Percentiles rank a stretch among this genome's conserved stretches.
Conservation (phyloP, 352 stramenopile species). For the Pythium angustatum region DNA sequence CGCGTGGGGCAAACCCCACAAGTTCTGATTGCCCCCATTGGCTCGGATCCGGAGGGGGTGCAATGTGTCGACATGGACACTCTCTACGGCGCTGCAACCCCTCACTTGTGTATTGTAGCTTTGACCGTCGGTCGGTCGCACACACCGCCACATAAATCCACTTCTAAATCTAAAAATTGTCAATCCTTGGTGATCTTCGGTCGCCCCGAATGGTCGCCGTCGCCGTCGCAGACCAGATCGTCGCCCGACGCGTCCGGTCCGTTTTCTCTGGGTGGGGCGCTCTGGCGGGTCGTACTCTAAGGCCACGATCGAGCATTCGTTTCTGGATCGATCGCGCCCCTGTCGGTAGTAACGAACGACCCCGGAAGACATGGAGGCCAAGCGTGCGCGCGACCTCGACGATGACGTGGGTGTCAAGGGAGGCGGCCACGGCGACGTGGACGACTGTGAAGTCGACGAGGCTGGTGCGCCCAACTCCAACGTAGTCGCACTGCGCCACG, state of each 20-base stretch:
- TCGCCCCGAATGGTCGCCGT: constrained; percentile 10
- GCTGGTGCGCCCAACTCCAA: constrained; percentile 53
- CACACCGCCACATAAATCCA: background rate
- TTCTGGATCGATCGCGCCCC: too few relatives aligned
- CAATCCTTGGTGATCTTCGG: background rate
- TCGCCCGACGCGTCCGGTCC: background rate
- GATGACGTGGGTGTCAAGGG: constrained; percentile 21
- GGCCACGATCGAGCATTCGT: background rate
- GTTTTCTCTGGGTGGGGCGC: background rate
- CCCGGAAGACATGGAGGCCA: constrained; percentile 84
- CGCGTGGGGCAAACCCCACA: constrained; percentile 69
- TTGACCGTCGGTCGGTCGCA: too few relatives aligned
- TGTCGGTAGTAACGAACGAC: too few relatives aligned
- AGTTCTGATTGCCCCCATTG: constrained; percentile 38
- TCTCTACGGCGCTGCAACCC: too few relatives aligned
- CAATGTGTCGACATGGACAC: too few relatives aligned
- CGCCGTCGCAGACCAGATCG: background rate
- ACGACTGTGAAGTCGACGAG: constrained; percentile 47
- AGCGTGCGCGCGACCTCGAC: constrained; percentile 34
- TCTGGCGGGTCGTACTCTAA: constrained; percentile 4
- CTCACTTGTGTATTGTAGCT: too few relatives aligned
- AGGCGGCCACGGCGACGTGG: constrained; percentile 8
- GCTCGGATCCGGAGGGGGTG: background rate
- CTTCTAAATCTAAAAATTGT: constrained; percentile 18
- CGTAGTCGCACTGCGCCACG: constrained; percentile 77